Conservation (phyloP, 1,284 basidiomycete species). For the Coniferiporia sulphurascens region DNA sequence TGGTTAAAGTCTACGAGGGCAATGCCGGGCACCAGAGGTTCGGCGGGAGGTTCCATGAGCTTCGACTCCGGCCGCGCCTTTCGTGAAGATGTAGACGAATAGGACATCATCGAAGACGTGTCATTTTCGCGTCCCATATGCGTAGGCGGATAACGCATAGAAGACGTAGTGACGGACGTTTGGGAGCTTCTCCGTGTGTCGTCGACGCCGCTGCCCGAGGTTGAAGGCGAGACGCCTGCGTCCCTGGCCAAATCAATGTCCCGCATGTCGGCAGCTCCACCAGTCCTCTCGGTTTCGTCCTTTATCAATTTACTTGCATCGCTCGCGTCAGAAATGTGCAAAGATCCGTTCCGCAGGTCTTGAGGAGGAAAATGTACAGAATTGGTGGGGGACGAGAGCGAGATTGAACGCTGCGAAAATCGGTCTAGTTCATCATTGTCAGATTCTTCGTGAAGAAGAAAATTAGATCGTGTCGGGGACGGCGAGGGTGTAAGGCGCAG, state of each 20-base stretch:
- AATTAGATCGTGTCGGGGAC: constrained; percentile 20
- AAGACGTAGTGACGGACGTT: constrained; percentile 21
- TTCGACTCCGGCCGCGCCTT: constrained; percentile 76
- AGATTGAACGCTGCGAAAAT: constrained; percentile 74
- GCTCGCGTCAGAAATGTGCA: neutral
- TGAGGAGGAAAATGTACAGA: constrained; percentile 34
- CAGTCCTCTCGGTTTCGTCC: constrained; percentile 16
- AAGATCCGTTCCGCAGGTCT: constrained; percentile 13
- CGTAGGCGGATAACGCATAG: constrained; percentile 53
- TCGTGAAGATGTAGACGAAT: constrained; percentile 59
- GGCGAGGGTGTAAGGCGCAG: constrained; percentile 16
- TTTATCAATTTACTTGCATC: neutral
- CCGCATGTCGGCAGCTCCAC: neutral
- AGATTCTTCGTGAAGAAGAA: constrained; percentile 31
- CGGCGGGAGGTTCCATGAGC: constrained; percentile 50
- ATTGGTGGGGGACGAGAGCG: constrained; percentile 56
- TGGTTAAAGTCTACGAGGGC: constrained; percentile 91
- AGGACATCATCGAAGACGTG: constrained; percentile 55
- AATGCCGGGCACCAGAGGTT: constrained; percentile 72
- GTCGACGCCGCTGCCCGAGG: constrained; percentile 3
- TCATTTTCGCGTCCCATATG: constrained; percentile 43
- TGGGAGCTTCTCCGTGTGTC: constrained; percentile 14
- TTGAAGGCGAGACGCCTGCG: constrained; percentile 13
- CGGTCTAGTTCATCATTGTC: constrained; percentile 59
- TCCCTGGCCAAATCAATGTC: neutral